Base-by-base conservation (phyloP, 2,329 filamentous ascomycete species). In the Rhynchosporium graminicola region DNA sequence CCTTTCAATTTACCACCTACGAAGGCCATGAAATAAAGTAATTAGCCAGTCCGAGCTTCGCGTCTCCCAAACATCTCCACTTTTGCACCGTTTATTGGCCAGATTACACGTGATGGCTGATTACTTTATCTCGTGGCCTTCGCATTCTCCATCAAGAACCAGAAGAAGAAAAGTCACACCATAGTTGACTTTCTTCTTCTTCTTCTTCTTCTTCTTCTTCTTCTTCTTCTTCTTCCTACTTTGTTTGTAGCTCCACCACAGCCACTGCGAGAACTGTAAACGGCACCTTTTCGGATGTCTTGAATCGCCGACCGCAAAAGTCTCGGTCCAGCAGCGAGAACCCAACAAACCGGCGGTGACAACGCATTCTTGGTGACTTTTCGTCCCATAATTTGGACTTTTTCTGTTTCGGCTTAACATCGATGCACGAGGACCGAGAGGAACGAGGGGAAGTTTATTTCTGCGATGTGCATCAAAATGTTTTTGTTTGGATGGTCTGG, bases 391-490 rank as follows among this genome's bases (percentile, higher is more conserved):
- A n/a, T 45, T 45, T 45, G 42, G 7, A 7, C 10, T 15, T n/a
- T n/a, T 6, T 6, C 2, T 8, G 43, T 20, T 20, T 20, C 20
- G 20, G 20, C 20, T 20, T 20, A 20, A 20, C 20, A 20, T 20
- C 20, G 20, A 20, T 20, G 20, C 20, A 20, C 20, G 20, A 20
- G 20, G 20, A 20, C 20, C 20, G 20, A 3, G 43, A n/a, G 20
- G 4, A 5, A 20, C 26, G 15, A 10, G 26, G 4, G 4, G n/a
- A 46, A n/a, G 43, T 8, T 46, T 46, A 20, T 46, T 46, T 42
- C 9, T 82, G 83, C 2, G 83, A 82, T n/a, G 84, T 42, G 40
- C 15, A 57, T 31, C 40, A 20, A 28, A 45, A 13, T 15, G 4
- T 57, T 20, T 20, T 20, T 33, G 33, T 36, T 10, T 36, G 6